Evolutionary conservation across 2,329 filamentous ascomycete species (phyloP).

Genomic region (Trichoderma semiorbis): DNA sequence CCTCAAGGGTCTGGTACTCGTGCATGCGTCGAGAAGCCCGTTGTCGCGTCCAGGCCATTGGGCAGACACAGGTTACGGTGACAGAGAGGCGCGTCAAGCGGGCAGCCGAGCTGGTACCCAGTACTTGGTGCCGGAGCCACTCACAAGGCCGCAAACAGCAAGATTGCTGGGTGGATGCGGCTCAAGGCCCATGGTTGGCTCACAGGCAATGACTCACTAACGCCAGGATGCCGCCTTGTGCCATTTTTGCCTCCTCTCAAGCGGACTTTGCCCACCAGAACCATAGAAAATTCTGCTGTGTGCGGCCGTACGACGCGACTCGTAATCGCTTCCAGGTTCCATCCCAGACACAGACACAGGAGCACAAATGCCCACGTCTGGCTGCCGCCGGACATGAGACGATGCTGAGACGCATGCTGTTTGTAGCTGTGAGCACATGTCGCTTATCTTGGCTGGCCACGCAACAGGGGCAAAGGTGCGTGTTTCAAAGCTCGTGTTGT

Average conservation of each 20-base stretch:
- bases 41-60: not conserved
- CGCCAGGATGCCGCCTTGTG: constrained; percentile 15
- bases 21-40: not conserved
- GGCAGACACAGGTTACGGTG: not conserved
- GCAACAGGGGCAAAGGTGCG: constrained; percentile 4
- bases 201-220: constrained; percentile 30
- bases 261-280: constrained; percentile 2
- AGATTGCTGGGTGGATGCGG: constrained; percentile 27
- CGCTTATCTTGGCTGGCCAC: not conserved
- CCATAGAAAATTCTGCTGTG: constrained; percentile 19
- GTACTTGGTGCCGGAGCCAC: constrained; percentile 30
- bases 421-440: not conserved
- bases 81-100: not conserved
- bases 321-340: constrained; percentile 6
- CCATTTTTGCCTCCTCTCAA: constrained; percentile 16
- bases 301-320: constrained; percentile 17
- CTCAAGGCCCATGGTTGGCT: constrained; percentile 26
- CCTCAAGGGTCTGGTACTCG: not conserved
- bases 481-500: constrained; percentile 19
- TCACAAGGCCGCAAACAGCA: constrained; percentile 31
- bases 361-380: not conserved
- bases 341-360: not conserved
- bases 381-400: constrained; percentile 11
- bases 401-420: constrained; percentile 8
- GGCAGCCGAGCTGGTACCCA: constrained; percentile 17